Evolutionary conservation across 2,329 filamentous ascomycete species (phyloP).

Genomic region (Nigrospora osmanthi): DNA sequence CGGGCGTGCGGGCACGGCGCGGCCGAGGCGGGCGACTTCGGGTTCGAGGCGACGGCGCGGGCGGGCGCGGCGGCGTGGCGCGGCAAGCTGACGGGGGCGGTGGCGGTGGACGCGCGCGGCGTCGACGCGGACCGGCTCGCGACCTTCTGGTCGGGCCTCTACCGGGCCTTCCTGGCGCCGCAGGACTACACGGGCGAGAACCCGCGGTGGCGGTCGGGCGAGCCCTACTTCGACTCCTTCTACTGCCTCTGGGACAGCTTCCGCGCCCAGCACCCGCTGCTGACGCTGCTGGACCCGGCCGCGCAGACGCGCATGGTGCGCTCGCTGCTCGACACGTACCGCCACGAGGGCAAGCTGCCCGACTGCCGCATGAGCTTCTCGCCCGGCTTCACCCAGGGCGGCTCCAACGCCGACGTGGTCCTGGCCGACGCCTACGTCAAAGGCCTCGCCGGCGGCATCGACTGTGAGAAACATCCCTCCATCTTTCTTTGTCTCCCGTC

Average conservation of each 20-base stretch:
- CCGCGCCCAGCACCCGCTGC: conserved; percentile 61
- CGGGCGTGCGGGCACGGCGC: conserved; percentile 66
- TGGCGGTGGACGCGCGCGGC: conserved; percentile 46
- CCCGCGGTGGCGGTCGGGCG: conserved; percentile 57
- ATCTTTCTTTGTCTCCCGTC: no score
- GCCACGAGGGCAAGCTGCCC: conserved; percentile 54
- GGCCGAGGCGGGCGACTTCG: conserved; percentile 56
- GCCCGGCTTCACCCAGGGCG: conserved; percentile 70
- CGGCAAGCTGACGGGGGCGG: conserved; percentile 47
- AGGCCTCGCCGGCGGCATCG: conserved; percentile 53
- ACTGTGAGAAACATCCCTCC: no score
- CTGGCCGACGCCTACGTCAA: conserved; percentile 65
- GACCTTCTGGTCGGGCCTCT: conserved; percentile 65
- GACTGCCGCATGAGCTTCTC: conserved; percentile 74
- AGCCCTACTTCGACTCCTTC: conserved; percentile 67
- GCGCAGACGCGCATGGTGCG: conserved; percentile 64
- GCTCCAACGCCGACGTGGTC: conserved; percentile 68
- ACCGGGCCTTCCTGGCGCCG: conserved; percentile 61
- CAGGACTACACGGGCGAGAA: conserved; percentile 75
- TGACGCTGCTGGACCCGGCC: conserved; percentile 62
- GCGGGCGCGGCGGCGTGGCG: conserved; percentile 53
- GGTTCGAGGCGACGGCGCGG: conserved; percentile 49
- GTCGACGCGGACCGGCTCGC: conserved; percentile 49
- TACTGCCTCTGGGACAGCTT: conserved; percentile 70
- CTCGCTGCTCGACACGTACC: conserved; percentile 65